phyloP scores from a whole-genome alignment of 768 basidiomycete genomes.

The Hygrocybe coccinea region DNA sequence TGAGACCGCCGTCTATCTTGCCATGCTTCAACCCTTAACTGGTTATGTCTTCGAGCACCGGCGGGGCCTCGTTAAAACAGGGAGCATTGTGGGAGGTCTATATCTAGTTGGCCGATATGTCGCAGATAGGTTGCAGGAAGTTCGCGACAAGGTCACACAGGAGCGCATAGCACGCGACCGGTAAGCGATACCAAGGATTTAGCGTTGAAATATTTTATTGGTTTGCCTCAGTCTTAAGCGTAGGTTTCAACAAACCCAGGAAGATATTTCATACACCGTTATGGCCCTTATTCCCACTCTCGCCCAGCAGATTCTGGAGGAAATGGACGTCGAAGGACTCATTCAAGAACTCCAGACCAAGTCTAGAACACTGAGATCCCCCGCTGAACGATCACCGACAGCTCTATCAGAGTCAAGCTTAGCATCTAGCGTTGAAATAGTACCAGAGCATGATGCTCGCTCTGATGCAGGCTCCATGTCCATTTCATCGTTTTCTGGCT shows the following conservation, averaged over 20 bases:
- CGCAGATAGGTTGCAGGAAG: slow-evolving; percentile 56
- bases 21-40: slow-evolving; percentile 43
- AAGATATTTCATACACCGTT: slow-evolving; percentile 70
- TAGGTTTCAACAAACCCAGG: slow-evolving; percentile 71
- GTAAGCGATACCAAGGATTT: slow-evolving; percentile 39
- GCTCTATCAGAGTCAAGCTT: slow-evolving; percentile 26
- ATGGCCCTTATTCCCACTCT: slow-evolving; percentile 52
- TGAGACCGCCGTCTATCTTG: slow-evolving; percentile 3
- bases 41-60: slow-evolving; percentile 49
- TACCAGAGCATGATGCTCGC: slow-evolving; percentile 33
- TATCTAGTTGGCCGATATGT: slow-evolving; percentile 65
- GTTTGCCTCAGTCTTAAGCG: slow-evolving; percentile 51
- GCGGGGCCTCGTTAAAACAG: slow-evolving; percentile 43
- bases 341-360: slow-evolving; percentile 43
- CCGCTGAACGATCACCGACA: background rate
- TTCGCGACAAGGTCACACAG: slow-evolving; percentile 55
- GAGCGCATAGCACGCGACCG: slow-evolving; percentile 62
- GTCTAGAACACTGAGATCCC: slow-evolving; percentile 9
- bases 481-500: slow-evolving; percentile 33
- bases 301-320: slow-evolving; percentile 46
- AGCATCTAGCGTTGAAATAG: slow-evolving; percentile 34
- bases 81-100: slow-evolving; percentile 50
- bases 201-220: background rate
- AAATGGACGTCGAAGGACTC: slow-evolving; percentile 61
- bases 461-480: slow-evolving; percentile 44